Evolutionary conservation across 129 eudicot species (phyloP).

Genomic region (Lactuca sativa): DNA sequence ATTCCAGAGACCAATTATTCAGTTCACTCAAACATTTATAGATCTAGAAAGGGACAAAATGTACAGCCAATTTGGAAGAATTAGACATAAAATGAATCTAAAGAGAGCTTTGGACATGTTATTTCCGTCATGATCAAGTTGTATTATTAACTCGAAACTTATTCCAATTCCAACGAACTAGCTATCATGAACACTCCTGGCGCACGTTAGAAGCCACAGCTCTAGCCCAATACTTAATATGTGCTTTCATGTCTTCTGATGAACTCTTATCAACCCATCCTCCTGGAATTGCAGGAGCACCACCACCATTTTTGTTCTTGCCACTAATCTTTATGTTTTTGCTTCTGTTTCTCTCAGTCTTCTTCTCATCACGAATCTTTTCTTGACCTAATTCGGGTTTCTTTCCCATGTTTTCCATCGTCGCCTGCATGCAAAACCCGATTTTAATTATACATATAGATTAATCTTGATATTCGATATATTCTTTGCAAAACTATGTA

Average conservation of each 20-base stretch:
- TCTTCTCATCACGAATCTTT: constrained; percentile 17
- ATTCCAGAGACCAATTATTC: neutral
- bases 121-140: constrained; percentile 27
- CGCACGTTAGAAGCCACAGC: constrained; percentile 91
- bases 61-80: constrained; percentile 26
- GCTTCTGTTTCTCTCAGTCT: constrained; percentile 30
- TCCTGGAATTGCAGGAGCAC: constrained; percentile 38
- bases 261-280: constrained; percentile 44
- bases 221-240: constrained; percentile 91
- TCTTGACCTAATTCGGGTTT: constrained; percentile 20
- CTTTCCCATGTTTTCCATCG: constrained; percentile 13
- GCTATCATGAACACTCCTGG: constrained; percentile 51
- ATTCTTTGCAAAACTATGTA: constrained; percentile 25
- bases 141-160: constrained; percentile 12
- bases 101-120: constrained; percentile 16
- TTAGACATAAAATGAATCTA: constrained; percentile 28
- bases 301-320: constrained; percentile 24
- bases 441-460: constrained; percentile 6
- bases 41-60: constrained; percentile 10
- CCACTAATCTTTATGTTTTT: constrained; percentile 24
- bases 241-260: constrained; percentile 83
- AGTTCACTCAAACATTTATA: constrained; percentile 25
- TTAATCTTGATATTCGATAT: constrained; percentile 12
- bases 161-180: constrained; percentile 12
- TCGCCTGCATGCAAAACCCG: constrained; percentile 27